Conservation (phyloP, 106 monocot genomes). For the Gastrodia elata region DNA sequence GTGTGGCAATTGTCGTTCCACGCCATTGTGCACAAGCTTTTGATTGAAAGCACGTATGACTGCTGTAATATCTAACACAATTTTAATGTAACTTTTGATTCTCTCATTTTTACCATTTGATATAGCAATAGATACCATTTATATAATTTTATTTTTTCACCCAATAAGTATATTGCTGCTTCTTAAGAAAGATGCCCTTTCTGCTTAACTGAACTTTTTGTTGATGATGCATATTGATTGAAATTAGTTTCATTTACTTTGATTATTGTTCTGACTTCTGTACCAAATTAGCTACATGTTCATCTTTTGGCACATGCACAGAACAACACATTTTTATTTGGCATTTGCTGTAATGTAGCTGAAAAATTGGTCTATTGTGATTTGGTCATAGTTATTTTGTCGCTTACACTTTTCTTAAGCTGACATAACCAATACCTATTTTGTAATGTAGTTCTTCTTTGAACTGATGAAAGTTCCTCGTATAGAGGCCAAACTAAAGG, state of each 20-base stretch:
- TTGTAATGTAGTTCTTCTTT: slow-evolving; percentile 14
- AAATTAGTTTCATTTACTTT: background rate
- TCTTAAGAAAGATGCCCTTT: background rate
- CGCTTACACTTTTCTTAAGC: background rate
- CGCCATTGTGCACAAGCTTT: no score
- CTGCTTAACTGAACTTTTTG: background rate
- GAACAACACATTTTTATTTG: background rate
- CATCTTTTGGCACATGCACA: background rate
- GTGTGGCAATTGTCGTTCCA: no score
- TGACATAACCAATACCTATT: background rate
- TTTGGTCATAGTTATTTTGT: background rate
- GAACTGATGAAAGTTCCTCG: slow-evolving; percentile 27
- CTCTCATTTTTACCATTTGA: no score
- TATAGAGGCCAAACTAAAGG: slow-evolving; percentile 21
- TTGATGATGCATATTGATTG: background rate
- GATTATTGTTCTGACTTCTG: background rate
- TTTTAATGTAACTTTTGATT: no score
- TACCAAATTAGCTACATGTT: background rate
- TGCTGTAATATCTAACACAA: no score
- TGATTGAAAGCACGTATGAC: no score
- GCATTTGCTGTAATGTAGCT: background rate
- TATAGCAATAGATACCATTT: background rate
- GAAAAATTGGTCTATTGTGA: background rate
- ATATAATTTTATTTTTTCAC: background rate
- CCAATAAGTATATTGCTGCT: background rate